phyloP scores from a whole-genome alignment of 306 rosid genomes.

The Gleditsia sinensis region DNA sequence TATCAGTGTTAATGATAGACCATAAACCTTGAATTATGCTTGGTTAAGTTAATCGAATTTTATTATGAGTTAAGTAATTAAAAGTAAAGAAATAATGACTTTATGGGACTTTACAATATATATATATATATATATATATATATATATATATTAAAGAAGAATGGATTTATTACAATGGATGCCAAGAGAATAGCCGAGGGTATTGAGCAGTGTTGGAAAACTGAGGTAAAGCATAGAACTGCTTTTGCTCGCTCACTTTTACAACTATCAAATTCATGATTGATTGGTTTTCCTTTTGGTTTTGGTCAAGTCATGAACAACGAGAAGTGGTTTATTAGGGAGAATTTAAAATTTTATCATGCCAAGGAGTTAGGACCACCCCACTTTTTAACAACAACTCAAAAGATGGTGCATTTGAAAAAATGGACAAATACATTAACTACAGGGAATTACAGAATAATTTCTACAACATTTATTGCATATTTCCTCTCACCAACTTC shows the following conservation, averaged over 20 bases:
- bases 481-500: conserved; percentile 42
- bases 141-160: too few relatives aligned
- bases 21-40: too few relatives aligned
- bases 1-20: too few relatives aligned
- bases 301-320: not conserved
- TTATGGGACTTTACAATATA: too few relatives aligned
- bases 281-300: conserved; percentile 23
- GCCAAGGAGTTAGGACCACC: conserved; percentile 67
- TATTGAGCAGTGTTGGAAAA: conserved; percentile 63
- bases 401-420: conserved; percentile 29
- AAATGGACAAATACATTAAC: conserved; percentile 30
- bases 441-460: conserved; percentile 36
- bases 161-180: too few relatives aligned
- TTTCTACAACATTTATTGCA: conserved; percentile 35
- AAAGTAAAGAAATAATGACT: too few relatives aligned
- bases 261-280: conserved; percentile 34
- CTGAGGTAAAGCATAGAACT: conserved; percentile 46
- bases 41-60: too few relatives aligned
- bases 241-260: conserved; percentile 43
- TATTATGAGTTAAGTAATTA: too few relatives aligned
- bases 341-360: conserved; percentile 23
- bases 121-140: too few relatives aligned
- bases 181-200: conserved; percentile 79
- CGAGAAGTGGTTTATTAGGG: conserved; percentile 5
- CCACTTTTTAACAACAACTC: not conserved